Percentiles rank a stretch among this genome's conserved stretches.
These are phyloP conservation scores for Metschnikowia arizonensis DNA, from an alignment of 805 yeast species.

Conservation along the genomic window DNA sequence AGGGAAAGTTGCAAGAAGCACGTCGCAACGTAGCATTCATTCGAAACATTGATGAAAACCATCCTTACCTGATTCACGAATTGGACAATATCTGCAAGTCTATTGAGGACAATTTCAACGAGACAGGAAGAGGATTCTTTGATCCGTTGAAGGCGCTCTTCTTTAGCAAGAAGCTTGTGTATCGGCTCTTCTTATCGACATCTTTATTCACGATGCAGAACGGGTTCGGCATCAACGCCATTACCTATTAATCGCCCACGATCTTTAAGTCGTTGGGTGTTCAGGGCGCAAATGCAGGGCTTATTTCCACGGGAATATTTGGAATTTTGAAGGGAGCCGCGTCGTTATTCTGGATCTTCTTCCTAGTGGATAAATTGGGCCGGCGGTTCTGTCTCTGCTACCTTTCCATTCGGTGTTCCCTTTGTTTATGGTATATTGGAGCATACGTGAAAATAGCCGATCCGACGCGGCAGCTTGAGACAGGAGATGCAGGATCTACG, in stretches of 20 bases:
- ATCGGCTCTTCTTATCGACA: conserved; percentile 36
- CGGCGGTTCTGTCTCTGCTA: conserved; percentile 40
- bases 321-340: conserved; percentile 48
- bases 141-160: conserved; percentile 39
- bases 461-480: conserved; percentile 20
- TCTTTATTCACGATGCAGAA: conserved; percentile 42
- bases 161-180: conserved; percentile 25
- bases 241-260: conserved; percentile 52
- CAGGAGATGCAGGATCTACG: conserved; percentile 24
- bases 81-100: conserved; percentile 27
- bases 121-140: conserved; percentile 35
- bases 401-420: conserved; percentile 37
- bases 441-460: conserved; percentile 42
- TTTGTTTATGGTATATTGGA: conserved; percentile 48
- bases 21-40: conserved; percentile 33
- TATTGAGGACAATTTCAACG: conserved; percentile 21
- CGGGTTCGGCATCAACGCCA: conserved; percentile 47
- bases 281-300: conserved; percentile 40
- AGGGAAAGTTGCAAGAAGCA: conserved; percentile 33
- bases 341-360: conserved; percentile 42
- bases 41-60: conserved; percentile 34
- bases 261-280: conserved; percentile 49
- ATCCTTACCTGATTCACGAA: conserved; percentile 41
- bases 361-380: conserved; percentile 45
- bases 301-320: conserved; percentile 51